Conservation (phyloP, 257 asterid genomes). For the Solanum rostratum region DNA sequence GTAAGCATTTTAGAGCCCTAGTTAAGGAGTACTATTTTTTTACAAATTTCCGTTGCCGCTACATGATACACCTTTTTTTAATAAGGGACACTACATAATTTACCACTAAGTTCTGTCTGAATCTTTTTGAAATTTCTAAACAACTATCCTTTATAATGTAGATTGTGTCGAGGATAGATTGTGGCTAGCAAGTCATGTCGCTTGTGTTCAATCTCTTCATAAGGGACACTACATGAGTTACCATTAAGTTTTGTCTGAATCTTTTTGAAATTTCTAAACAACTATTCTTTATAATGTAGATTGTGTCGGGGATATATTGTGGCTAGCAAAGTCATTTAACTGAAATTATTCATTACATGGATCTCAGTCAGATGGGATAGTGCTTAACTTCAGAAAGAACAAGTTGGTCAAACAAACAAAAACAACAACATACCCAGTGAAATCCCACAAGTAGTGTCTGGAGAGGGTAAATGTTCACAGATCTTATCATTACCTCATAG, state of each 20-base stretch:
- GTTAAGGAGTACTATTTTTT: neutral
- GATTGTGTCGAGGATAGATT: neutral
- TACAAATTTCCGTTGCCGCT: neutral
- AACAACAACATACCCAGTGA: too few relatives aligned
- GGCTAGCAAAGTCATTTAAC: neutral
- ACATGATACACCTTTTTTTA: neutral
- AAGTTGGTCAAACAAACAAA: too few relatives aligned
- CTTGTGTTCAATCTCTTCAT: neutral
- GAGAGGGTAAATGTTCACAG: too few relatives aligned
- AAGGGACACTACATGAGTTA: neutral
- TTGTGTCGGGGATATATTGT: neutral
- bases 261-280: neutral
- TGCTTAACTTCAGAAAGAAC: neutral
- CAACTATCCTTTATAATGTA: neutral
- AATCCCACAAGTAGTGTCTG: too few relatives aligned
- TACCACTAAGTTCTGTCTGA: neutral
- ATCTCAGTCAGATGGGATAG: neutral
- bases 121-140: neutral
- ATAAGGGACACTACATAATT: neutral
- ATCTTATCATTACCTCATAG: too few relatives aligned
- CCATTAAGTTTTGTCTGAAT: neutral
- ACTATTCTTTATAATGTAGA: neutral
- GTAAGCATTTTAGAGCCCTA: neutral
- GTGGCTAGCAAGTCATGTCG: neutral
- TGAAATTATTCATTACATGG: neutral